phyloP scores from a whole-genome alignment of 1,139 yeast species.

The Zhuliangozyma parablackwelliae region DNA sequence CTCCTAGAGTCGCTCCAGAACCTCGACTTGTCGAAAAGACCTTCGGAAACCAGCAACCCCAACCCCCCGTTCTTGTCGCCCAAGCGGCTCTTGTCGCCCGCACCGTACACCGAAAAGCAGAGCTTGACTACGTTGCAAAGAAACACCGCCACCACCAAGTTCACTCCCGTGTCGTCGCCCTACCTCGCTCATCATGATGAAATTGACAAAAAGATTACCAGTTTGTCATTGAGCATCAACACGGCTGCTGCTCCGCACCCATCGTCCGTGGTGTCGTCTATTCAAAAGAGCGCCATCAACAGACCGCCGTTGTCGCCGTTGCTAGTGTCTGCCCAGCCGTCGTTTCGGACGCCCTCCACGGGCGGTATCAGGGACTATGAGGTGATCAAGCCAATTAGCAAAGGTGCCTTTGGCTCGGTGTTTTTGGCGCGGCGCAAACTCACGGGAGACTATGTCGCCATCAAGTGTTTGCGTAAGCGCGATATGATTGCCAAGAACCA shows the following conservation, averaged over 20 bases:
- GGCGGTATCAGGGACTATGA: constrained; percentile 79
- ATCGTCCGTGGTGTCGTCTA: constrained; percentile 3
- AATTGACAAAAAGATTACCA: constrained; percentile 10
- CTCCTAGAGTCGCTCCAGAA: constrained; percentile 26
- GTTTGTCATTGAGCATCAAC: constrained; percentile 11
- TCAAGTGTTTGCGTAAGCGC: constrained; percentile 86
- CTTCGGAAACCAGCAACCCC: constrained; percentile 18
- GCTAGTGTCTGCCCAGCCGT: constrained; percentile 57
- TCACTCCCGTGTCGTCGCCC: constrained; percentile 12
- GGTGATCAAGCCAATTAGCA: constrained; percentile 85
- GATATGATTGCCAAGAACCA: constrained; percentile 98
- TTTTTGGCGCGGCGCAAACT: constrained; percentile 75
- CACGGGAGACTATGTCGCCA: constrained; percentile 94
- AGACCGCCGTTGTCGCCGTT: constrained; percentile 81
- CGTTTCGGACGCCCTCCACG: constrained; percentile 52
- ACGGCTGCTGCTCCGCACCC: too few relatives aligned
- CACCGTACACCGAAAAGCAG: constrained; percentile 41
- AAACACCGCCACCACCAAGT: constrained; percentile 20
- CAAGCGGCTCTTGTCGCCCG: constrained; percentile 53
- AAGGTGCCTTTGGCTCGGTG: constrained; percentile 97
- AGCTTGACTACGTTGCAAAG: constrained; percentile 56
- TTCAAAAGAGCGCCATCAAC: constrained; percentile 14
- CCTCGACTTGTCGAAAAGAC: constrained; percentile 19
- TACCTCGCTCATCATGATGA: constrained; percentile 4
- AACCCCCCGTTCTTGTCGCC: constrained; percentile 43